Percentiles rank a stretch among this genome's conserved stretches.
Evolutionary conservation across 108 stramenopile genomes (phyloP).

Genomic region (Skeletonema costatum): DNA sequence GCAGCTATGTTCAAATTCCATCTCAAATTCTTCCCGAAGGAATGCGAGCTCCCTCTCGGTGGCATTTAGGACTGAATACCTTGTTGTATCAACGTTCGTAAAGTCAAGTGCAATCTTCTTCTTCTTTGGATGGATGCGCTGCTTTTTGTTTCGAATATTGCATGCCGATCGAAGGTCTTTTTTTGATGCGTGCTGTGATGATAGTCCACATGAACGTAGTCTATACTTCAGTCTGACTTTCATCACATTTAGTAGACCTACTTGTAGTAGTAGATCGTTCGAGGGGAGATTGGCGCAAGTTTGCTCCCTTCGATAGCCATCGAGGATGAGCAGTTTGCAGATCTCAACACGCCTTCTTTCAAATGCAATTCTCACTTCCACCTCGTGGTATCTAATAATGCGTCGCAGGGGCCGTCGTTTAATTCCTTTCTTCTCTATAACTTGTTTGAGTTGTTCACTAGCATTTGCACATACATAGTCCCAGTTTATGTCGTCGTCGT

Average conservation of each 20-base stretch:
- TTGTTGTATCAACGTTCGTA: not conserved
- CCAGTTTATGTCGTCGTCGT: constrained; percentile 30
- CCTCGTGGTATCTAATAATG: constrained; percentile 15
- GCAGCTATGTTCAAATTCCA: constrained; percentile 21
- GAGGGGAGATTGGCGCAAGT: constrained; percentile 19
- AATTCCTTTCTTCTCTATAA: constrained; percentile 3
- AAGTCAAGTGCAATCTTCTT: not conserved
- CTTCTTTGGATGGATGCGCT: not conserved
- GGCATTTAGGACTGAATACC: not conserved
- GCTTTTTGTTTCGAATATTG: constrained; percentile 15
- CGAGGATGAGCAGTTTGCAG: constrained; percentile 13
- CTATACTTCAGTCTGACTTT: constrained; percentile 18
- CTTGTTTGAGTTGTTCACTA: constrained; percentile 12
- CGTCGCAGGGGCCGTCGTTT: constrained; percentile 14
- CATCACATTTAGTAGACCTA: constrained; percentile 19
- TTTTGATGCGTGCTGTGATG: constrained; percentile 8
- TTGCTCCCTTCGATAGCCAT: constrained; percentile 30
- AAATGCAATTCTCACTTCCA: constrained; percentile 26
- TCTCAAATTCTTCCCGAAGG: constrained; percentile 33
- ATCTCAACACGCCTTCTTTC: constrained; percentile 31
- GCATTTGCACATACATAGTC: constrained; percentile 21
- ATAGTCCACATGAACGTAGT: constrained; percentile 6
- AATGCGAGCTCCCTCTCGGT: not conserved
- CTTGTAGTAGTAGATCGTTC: constrained; percentile 21
- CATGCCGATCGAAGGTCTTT: constrained; percentile 25